Base-by-base conservation (phyloP, 495 filamentous ascomycete species). In the Aspergillus nidulans region DNA sequence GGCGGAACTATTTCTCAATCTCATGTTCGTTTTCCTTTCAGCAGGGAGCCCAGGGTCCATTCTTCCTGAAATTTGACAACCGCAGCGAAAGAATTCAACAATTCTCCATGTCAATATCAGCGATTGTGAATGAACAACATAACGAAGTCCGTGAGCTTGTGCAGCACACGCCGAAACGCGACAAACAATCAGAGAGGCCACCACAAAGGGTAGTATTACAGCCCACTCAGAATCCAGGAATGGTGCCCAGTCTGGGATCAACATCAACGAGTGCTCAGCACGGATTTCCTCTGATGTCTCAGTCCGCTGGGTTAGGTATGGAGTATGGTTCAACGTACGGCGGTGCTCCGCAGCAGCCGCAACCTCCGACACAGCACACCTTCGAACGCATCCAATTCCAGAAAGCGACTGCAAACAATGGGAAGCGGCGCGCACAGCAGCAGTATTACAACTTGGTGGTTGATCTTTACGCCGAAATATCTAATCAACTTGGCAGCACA, bases 301-400 rank as follows among this genome's bases (percentile, higher is more conserved):
- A 73, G 48, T 61, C 75, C 4, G 25, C 57, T 57, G 58, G 55
- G 24, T 50, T 69, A 56, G 13, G 61, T 16, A 47, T 72, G 47
- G 73, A 80, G 34, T 82, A 78, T 48, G 70, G 67, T 45, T 44
- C 69, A 13, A 54, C 68, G 8, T 74, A 70, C 39, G 56, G 63
- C 23, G 63, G 60, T n/a, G 60, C 66, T 9, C 54, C 67, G 12
- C 70, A 69, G 23, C 62, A 61, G 3, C 63, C 68, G 42, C 71
- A 73, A 26, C 77, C 78, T 6, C 76, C 79, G 12, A 67, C 69
- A 18, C 66, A 76, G 49, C 65, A 79, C 49, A 88, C 87, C 1
- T 97, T 97, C 64, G 92, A 97, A 61, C 84, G 92, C 2, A 96
- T 97, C 40, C 92, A 97, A 63, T 97, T 97, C 77, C 95, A 96